Percentiles rank a stretch among this genome's conserved stretches.
phyloP scores from a whole-genome alignment of 2,329 filamentous ascomycete genomes.

The Camptophora hylomeconis region DNA sequence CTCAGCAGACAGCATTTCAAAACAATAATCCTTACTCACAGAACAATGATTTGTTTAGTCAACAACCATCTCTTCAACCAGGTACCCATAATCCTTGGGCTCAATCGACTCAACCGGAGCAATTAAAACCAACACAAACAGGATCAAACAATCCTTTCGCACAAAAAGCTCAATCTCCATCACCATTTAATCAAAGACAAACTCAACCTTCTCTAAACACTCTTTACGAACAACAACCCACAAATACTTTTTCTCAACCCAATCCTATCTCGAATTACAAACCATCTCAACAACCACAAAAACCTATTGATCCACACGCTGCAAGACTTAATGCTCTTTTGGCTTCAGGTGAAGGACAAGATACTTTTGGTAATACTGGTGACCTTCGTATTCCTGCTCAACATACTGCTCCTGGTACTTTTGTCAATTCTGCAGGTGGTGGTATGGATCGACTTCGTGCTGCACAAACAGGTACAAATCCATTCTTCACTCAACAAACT shows the following conservation, averaged over 20 bases:
- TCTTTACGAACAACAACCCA: conserved; percentile 72
- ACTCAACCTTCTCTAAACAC: conserved; percentile 58
- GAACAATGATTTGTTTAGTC: conserved; percentile 23
- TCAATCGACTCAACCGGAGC: conserved; percentile 42
- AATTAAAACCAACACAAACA: conserved; percentile 70
- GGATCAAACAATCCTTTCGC: conserved; percentile 98
- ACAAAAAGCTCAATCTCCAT: conserved; percentile 18
- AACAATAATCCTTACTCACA: conserved; percentile 44
- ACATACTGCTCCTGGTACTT: conserved; percentile 89
- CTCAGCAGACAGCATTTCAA: conserved; percentile 47
- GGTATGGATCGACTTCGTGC: conserved; percentile 61
- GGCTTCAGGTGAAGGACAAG: conserved; percentile 77
- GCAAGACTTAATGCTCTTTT: conserved; percentile 77
- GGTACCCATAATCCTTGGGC: conserved; percentile 96
- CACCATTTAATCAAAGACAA: conserved; percentile 49
- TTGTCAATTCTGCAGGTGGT: conserved; percentile 86
- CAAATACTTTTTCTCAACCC: conserved; percentile 41
- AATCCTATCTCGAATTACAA: conserved; percentile 39
- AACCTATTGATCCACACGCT: conserved; percentile 41
- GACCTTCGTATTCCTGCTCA: conserved; percentile 90
- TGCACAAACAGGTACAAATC: conserved; percentile 65
- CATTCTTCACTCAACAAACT: conserved; percentile 74
- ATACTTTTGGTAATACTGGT: conserved; percentile 96
- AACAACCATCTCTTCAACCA: conserved; percentile 48
- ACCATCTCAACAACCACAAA: conserved; percentile 29